Conservation (phyloP, 2,329 filamentous ascomycete species). For the Chrysoporthe cubensis region DNA sequence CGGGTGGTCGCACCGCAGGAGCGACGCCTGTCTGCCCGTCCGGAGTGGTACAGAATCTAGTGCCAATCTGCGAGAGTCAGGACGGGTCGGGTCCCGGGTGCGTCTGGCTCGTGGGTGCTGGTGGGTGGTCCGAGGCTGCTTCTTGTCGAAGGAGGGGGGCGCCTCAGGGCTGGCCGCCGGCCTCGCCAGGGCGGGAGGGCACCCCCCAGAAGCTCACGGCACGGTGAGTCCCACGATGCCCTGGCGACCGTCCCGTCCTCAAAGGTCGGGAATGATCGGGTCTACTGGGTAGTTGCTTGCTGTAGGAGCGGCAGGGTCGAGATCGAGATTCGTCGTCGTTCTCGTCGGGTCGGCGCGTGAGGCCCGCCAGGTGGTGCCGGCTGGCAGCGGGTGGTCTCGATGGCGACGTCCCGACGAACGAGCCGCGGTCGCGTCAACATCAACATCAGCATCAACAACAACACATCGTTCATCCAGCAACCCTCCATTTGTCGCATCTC, state of each 20-base stretch:
- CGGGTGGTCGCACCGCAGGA: neutral
- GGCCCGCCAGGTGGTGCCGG: slow-evolving; percentile 8
- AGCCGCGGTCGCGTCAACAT: slow-evolving; percentile 9
- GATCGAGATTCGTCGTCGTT: neutral
- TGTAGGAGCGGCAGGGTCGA: too few species aligned
- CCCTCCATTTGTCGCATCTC: neutral
- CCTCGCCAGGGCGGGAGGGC: neutral
- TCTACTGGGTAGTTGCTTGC: too few species aligned
- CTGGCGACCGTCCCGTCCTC: too few species aligned
- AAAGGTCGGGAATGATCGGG: too few species aligned
- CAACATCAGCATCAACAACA: neutral
- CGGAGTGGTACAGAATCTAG: neutral
- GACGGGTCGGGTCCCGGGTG: neutral
- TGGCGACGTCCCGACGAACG: neutral
- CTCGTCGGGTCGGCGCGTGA: too few species aligned
- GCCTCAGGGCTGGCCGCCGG: neutral
- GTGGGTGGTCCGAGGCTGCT: neutral
- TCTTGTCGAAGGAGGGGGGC: neutral
- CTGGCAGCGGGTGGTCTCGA: neutral
- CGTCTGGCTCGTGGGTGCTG: neutral
- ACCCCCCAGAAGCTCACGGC: too few species aligned
- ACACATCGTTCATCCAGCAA: slow-evolving; percentile 11
- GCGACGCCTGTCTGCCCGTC: neutral
- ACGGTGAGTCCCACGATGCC: too few species aligned
- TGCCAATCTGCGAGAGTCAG: neutral